phyloP scores from a whole-genome alignment of 768 basidiomycete genomes.

The Rubroboletus pulcherrimus region DNA sequence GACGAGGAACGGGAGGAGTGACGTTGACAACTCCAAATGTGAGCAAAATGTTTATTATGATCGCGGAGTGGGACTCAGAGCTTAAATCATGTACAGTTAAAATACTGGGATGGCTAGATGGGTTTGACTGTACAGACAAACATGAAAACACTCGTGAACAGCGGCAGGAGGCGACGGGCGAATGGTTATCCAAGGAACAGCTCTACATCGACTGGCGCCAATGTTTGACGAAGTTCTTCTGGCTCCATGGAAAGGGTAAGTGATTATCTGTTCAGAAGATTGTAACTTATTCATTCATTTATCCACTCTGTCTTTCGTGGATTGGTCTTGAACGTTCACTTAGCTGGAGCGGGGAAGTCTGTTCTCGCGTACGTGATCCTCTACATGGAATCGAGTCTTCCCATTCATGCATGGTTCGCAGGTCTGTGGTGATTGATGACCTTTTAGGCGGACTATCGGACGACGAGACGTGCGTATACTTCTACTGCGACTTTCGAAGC shows the following conservation, averaged over 20 bases:
- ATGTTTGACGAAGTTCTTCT: neutral
- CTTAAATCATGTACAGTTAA: too few relatives aligned
- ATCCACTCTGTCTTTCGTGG: too few relatives aligned
- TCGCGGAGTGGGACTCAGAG: too few relatives aligned
- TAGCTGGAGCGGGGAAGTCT: neutral
- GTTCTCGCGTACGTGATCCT: neutral
- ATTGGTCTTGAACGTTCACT: too few relatives aligned
- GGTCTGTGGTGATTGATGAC: neutral
- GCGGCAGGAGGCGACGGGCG: neutral
- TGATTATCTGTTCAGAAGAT: too few relatives aligned
- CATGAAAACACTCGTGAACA: too few relatives aligned
- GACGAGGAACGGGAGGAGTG: too few relatives aligned
- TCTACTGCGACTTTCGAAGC: neutral
- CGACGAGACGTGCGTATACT: neutral
- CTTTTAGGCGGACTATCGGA: neutral
- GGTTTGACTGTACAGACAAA: too few relatives aligned
- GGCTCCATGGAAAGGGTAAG: conserved; percentile 7
- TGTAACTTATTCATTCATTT: too few relatives aligned
- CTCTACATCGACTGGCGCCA: neutral
- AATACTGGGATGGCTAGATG: too few relatives aligned
- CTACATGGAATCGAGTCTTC: neutral
- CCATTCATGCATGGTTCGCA: neutral
- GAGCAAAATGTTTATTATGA: too few relatives aligned
- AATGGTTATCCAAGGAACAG: neutral
- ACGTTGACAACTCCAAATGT: too few relatives aligned